Percentiles rank a stretch among this genome's conserved stretches.
phyloP scores from a whole-genome alignment of 2,329 filamentous ascomycete species.

The Talaromyces sp. region DNA sequence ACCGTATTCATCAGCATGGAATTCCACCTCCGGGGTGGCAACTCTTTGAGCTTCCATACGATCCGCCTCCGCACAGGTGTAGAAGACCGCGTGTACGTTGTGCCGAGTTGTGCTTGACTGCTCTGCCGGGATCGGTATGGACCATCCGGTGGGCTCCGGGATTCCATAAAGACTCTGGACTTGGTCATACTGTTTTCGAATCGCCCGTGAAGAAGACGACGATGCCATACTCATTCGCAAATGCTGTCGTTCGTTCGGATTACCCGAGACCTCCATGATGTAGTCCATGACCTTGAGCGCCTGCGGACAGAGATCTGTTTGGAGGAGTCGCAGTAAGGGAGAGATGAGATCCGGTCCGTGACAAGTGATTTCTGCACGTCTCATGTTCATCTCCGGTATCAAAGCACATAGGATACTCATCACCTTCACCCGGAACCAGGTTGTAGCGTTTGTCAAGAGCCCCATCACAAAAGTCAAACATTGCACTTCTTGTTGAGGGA shows the following conservation, averaged over 20 bases:
- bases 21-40: conserved; percentile 81
- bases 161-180: conserved; percentile 95
- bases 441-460: conserved; percentile 77
- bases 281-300: conserved; percentile 88
- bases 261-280: conserved; percentile 89
- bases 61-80: conserved; percentile 73
- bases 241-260: conserved; percentile 89
- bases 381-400: conserved; percentile 89
- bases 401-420: conserved; percentile 84
- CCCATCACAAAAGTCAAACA: conserved; percentile 88
- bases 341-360: conserved; percentile 95
- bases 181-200: conserved; percentile 89
- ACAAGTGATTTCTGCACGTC: conserved; percentile 78
- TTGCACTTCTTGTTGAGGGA: conserved; percentile 75
- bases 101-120: conserved; percentile 80
- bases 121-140: conserved; percentile 84
- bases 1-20: conserved; percentile 81
- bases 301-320: conserved; percentile 90
- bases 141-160: conserved; percentile 92
- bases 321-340: conserved; percentile 78
- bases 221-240: conserved; percentile 97
- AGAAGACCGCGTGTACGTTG: conserved; percentile 95
- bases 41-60: conserved; percentile 55
- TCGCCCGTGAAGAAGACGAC: conserved; percentile 68
- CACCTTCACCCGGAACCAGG: conserved; percentile 88